Evolutionary conservation across 2,329 filamentous ascomycete genomes (phyloP), one percentile per base, ranked within the genome.

Genomic region (Penicillium sp.): DNA sequence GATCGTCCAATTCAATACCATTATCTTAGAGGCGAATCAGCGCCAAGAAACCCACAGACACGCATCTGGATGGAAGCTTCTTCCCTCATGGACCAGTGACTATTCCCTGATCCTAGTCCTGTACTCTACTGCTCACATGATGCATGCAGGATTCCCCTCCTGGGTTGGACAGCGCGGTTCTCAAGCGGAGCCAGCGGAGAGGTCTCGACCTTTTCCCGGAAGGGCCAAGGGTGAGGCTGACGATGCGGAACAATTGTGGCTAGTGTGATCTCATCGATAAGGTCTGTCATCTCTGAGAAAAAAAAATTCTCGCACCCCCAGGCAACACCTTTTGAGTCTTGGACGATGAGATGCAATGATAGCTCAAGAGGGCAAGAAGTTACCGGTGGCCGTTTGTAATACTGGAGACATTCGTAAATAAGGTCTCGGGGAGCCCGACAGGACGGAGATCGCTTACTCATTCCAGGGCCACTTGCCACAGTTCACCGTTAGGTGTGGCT

Each of bases 401-500:
- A 40, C 51, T 53, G 44, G 45, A 29, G 5, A 11, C 27, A 7
- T n/a, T 15, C n/a, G 23, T 23, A 40, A 49, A 49, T 20, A 48
- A 37, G 35, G 40, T 54, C 42, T 59, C 61, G 56, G 61, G 27
- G 59, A 57, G 52, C 23, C 61, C 62, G 60, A 63, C 23, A 20
- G 49, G 48, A 50, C 49, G 51, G 45, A 53, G 26, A 27, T 41
- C 20, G 14, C 26, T 58, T 53, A 31, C 31, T 54, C 50, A 55
- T 42, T 26, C 46, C 29, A 18, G 51, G 41, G 31, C 52, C 49
- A 50, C 42, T 49, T 55, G 60, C 63, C 63, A 65, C 61, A 61
- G 22, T 43, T 51, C 55, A 56, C 55, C 58, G 58, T 64, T 60
- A 22, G 44, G 29, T 63, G 63, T 63, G 63, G 63, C 63, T 58